Evolutionary conservation across 768 basidiomycete species (phyloP).

Genomic region (Suillus subalutaceus): DNA sequence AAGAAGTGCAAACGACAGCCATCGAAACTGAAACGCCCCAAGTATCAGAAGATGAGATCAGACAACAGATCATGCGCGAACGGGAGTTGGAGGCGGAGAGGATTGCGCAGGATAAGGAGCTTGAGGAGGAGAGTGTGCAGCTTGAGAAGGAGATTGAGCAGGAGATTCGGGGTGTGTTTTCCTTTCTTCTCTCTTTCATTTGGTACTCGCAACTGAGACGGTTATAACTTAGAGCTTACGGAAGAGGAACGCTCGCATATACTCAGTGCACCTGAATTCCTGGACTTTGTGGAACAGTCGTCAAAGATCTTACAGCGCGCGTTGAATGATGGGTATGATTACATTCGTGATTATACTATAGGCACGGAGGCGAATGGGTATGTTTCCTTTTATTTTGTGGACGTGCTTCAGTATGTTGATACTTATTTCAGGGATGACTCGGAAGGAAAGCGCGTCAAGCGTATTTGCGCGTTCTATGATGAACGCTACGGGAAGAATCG

Average conservation of each 20-base stretch:
- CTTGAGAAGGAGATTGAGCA: constrained; percentile 87
- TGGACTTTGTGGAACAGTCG: constrained; percentile 92
- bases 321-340: constrained; percentile 94
- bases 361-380: constrained; percentile 83
- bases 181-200: background rate
- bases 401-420: background rate
- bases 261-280: constrained; percentile 85
- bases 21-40: constrained; percentile 56
- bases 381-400: constrained; percentile 31
- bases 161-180: constrained; percentile 72
- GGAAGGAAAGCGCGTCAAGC: constrained; percentile 87
- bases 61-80: constrained; percentile 68
- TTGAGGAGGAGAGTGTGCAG: constrained; percentile 82
- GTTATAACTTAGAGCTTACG: constrained; percentile 62
- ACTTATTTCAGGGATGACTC: constrained; percentile 72
- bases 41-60: constrained; percentile 71
- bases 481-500: constrained; percentile 90
- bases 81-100: constrained; percentile 73
- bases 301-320: constrained; percentile 96
- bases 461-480: constrained; percentile 93
- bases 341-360: constrained; percentile 95
- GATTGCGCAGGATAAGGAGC: constrained; percentile 68
- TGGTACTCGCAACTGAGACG: constrained; percentile 4
- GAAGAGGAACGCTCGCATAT: constrained; percentile 86
- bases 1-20: constrained; percentile 79